A percentile compares a stretch with the other conserved stretches of the same genome.
Evolutionary conservation across 495 filamentous ascomycete genomes (phyloP).

Genomic region (Bathelium albidoporum): DNA sequence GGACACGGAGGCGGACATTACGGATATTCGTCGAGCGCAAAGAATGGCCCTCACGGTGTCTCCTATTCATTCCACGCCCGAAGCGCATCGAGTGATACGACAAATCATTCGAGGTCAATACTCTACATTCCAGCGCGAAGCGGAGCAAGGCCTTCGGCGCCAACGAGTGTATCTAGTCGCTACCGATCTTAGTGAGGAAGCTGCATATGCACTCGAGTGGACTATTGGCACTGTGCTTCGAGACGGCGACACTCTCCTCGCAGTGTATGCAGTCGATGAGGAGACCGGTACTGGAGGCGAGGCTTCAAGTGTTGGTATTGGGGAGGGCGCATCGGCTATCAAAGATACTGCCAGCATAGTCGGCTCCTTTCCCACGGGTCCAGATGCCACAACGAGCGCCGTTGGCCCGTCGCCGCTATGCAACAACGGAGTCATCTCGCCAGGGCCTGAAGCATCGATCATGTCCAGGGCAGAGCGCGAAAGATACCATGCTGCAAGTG

Average conservation of each 20-base stretch:
- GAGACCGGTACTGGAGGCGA: slow-evolving; percentile 48
- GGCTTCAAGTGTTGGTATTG: slow-evolving; percentile 39
- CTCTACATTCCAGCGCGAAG: slow-evolving; percentile 56
- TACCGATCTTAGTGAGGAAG: slow-evolving; percentile 86
- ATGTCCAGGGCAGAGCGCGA: slow-evolving; percentile 53
- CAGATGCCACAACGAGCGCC: slow-evolving; percentile 8
- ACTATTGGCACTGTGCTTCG: slow-evolving; percentile 91
- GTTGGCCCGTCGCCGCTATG: slow-evolving; percentile 18
- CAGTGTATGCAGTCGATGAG: slow-evolving; percentile 84
- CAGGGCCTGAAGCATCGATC: slow-evolving; percentile 33
- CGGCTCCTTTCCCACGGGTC: slow-evolving; percentile 17
- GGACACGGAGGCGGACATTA: slow-evolving; percentile 74
- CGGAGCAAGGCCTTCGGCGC: slow-evolving; percentile 59
- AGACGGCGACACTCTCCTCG: slow-evolving; percentile 86
- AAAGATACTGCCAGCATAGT: slow-evolving; percentile 53
- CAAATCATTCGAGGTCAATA: slow-evolving; percentile 87
- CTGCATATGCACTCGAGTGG: slow-evolving; percentile 91
- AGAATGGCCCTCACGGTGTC: slow-evolving; percentile 70
- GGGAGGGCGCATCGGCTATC: slow-evolving; percentile 53
- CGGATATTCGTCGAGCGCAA: slow-evolving; percentile 77
- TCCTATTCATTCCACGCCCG: slow-evolving; percentile 62
- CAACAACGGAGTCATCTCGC: background rate
- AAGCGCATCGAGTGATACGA: slow-evolving; percentile 66
- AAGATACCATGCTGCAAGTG: slow-evolving; percentile 60
- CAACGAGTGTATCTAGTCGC: slow-evolving; percentile 85